Percentiles rank a stretch among this genome's conserved stretches.
These are phyloP conservation scores for Xylaria sp. DNA, from an alignment of 2,329 filamentous ascomycete genomes.

Conservation along the genomic window DNA sequence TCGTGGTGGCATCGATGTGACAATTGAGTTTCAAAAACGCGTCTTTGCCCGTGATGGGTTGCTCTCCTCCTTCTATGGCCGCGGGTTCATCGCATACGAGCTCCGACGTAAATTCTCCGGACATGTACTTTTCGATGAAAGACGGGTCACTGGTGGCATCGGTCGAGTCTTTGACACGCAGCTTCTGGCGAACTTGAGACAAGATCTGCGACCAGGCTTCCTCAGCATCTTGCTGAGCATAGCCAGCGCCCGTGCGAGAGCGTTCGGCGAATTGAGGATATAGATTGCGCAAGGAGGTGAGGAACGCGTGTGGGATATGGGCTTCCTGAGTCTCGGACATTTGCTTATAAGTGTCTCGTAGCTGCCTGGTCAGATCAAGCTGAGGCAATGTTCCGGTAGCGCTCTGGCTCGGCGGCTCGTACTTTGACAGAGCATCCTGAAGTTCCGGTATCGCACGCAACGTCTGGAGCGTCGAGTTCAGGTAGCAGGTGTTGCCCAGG, in stretches of 20 bases:
- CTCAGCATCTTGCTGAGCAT: slow-evolving; percentile 98
- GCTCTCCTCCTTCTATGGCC: slow-evolving; percentile 79
- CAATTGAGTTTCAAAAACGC: slow-evolving; percentile 93
- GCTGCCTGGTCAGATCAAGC: slow-evolving; percentile 78
- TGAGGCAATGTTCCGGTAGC: slow-evolving; percentile 57
- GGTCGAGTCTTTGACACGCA: slow-evolving; percentile 67
- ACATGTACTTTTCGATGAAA: slow-evolving; percentile 92
- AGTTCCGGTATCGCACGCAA: slow-evolving; percentile 91
- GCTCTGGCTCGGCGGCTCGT: slow-evolving; percentile 50
- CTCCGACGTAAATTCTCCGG: slow-evolving; percentile 80
- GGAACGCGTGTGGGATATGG: slow-evolving; percentile 85
- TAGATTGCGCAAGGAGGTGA: slow-evolving; percentile 79
- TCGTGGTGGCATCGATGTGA: slow-evolving; percentile 88
- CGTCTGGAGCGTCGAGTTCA: slow-evolving; percentile 97
- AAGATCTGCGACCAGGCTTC: slow-evolving; percentile 98
- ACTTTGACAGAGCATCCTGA: slow-evolving; percentile 78
- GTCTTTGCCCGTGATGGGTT: slow-evolving; percentile 74
- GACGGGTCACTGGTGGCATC: slow-evolving; percentile 66
- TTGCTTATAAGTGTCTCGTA: slow-evolving; percentile 85
- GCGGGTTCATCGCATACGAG: slow-evolving; percentile 86
- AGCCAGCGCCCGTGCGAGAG: slow-evolving; percentile 83
- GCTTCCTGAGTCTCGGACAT: slow-evolving; percentile 91
- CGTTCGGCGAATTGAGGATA: slow-evolving; percentile 96
- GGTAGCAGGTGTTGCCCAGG: slow-evolving; percentile 96
- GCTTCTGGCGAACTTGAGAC: slow-evolving; percentile 80